Evolutionary conservation across 2,329 filamentous ascomycete genomes (phyloP).

Genomic region (Stemphylium lycopersici): DNA sequence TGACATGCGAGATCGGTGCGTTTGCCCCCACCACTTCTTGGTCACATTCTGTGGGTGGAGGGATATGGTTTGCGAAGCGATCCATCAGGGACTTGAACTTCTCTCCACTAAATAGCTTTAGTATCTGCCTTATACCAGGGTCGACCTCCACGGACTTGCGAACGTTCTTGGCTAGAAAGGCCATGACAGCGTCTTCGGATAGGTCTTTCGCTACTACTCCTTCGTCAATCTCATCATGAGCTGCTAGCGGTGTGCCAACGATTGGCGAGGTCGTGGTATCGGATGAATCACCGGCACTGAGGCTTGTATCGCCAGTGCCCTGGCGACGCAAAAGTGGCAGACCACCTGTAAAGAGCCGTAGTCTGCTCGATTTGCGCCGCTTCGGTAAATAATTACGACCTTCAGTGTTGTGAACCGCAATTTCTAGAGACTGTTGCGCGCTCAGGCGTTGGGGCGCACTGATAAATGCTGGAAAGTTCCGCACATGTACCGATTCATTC

Average conservation of each 20-base stretch:
- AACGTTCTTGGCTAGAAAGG: constrained; percentile 20
- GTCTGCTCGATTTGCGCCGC: constrained; percentile 24
- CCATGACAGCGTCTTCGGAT: constrained; percentile 18
- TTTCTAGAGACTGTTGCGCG: constrained; percentile 18
- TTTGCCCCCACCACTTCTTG: constrained; percentile 10
- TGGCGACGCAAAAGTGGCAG: constrained; percentile 29
- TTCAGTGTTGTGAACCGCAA: constrained; percentile 4
- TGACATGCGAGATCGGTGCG: not conserved
- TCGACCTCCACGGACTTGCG: constrained; percentile 18
- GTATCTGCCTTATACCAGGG: not conserved
- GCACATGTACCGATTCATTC: not conserved
- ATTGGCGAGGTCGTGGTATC: constrained; percentile 5
- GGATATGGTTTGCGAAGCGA: constrained; percentile 24
- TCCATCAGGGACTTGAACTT: constrained; percentile 21
- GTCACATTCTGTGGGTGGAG: constrained; percentile 19
- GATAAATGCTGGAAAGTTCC: not conserved
- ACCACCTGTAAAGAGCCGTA: constrained; percentile 27
- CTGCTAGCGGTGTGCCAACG: not conserved
- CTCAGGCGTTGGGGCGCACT: constrained; percentile 8
- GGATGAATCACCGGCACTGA: constrained; percentile 8
- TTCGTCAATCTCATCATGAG: not conserved
- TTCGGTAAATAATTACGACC: constrained; percentile 6
- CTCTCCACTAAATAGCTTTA: constrained; percentile 15
- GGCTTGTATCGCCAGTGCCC: constrained; percentile 22
- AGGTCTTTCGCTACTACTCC: not conserved